These are phyloP conservation scores for Gigaspora rosea DNA, from an alignment of 192 early-diverging fungal species.

Conservation along the genomic window DNA sequence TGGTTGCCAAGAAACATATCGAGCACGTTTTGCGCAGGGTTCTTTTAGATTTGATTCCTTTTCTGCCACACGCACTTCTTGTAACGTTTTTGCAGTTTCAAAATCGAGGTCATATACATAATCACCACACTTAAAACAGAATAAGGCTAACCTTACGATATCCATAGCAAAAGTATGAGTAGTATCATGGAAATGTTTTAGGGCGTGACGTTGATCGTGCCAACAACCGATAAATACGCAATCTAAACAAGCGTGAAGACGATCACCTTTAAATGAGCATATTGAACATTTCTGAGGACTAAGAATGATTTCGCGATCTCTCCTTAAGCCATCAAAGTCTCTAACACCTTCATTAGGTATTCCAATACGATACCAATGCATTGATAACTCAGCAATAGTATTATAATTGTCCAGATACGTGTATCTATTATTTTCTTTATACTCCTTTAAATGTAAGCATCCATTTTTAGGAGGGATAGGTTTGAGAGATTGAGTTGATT, in stretches of 20 bases:
- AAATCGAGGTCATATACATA: conserved; percentile 32
- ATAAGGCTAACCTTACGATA: conserved; percentile 30
- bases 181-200: neutral
- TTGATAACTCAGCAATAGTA: conserved; percentile 14
- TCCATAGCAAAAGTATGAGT: conserved; percentile 5
- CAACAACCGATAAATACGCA: conserved; percentile 84
- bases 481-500: too few species aligned
- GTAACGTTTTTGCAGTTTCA: neutral
- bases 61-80: conserved; percentile 21
- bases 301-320: neutral
- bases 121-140: conserved; percentile 30
- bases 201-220: conserved; percentile 56
- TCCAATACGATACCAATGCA: conserved; percentile 7
- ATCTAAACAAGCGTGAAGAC: conserved; percentile 82
- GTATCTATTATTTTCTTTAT: neutral
- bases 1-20: conserved; percentile 61
- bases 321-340: neutral
- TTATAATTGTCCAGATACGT: conserved; percentile 1
- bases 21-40: conserved; percentile 47
- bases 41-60: conserved; percentile 49
- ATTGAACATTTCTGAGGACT: conserved; percentile 6
- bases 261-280: neutral
- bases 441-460: neutral
- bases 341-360: neutral
- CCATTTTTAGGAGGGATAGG: neutral